These are phyloP conservation scores for Talaromyces wortmannii DNA, from an alignment of 495 filamentous ascomycete species.

Conservation along the genomic window DNA sequence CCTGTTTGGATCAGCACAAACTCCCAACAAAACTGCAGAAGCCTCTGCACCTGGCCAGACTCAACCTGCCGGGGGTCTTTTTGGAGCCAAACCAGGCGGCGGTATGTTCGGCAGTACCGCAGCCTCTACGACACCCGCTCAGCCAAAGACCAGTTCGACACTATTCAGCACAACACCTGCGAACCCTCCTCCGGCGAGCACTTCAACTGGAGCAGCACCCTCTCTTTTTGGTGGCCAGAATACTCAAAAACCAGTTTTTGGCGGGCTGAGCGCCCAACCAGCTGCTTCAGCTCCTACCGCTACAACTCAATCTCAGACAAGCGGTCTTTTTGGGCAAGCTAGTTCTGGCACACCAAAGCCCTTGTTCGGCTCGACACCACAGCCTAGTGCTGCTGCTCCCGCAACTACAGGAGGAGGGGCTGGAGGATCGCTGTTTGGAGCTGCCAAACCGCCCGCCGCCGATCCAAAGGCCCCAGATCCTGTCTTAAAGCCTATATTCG, in stretches of 20 bases:
- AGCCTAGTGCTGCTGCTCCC: neutral
- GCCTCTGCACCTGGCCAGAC: conserved; percentile 25
- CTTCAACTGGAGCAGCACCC: conserved; percentile 15
- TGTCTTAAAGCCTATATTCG: conserved; percentile 22
- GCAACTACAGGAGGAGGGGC: neutral
- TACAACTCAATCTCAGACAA: conserved; percentile 6
- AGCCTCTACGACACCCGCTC: conserved; percentile 28
- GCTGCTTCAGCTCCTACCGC: conserved; percentile 10
- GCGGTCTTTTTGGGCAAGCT: conserved; percentile 1
- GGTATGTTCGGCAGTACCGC: conserved; percentile 31
- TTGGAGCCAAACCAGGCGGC: conserved; percentile 33
- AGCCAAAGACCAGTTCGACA: conserved; percentile 17
- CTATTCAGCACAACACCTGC: conserved; percentile 60
- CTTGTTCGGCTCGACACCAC: conserved; percentile 4
- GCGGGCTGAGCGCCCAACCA: conserved; percentile 10
- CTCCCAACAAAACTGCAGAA: conserved; percentile 33
- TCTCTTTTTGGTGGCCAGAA: conserved; percentile 20
- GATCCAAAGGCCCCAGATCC: conserved; percentile 28
- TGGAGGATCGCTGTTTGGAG: conserved; percentile 27
- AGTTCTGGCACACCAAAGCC: neutral
- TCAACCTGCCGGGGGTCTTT: conserved; percentile 35
- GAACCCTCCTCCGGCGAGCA: conserved; percentile 47
- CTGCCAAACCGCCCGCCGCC: conserved; percentile 20
- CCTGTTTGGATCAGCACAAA: conserved; percentile 23
- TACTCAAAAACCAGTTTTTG: conserved; percentile 31